These are phyloP conservation scores for Niebla homalea DNA, from an alignment of 495 filamentous ascomycete genomes.

Conservation along the genomic window DNA sequence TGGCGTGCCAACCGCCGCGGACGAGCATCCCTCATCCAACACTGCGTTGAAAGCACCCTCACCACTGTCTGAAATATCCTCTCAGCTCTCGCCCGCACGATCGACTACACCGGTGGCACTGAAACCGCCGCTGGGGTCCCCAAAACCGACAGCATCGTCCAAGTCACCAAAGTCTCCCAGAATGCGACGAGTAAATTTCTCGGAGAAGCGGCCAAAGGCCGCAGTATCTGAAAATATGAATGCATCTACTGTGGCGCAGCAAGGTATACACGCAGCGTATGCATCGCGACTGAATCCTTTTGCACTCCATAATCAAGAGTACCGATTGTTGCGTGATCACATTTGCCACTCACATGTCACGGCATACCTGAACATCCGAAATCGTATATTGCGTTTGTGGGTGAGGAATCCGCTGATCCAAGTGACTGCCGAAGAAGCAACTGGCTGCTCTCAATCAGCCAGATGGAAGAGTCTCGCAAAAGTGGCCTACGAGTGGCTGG, in stretches of 20 bases:
- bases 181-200: constrained; percentile 7
- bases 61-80: constrained; percentile 12
- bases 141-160: not conserved
- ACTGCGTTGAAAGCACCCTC: constrained; percentile 8
- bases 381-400: constrained; percentile 88
- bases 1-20: constrained; percentile 5
- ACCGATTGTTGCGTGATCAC: constrained; percentile 61
- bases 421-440: constrained; percentile 77
- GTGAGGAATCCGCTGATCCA: constrained; percentile 75
- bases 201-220: constrained; percentile 51
- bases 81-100: constrained; percentile 14
- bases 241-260: constrained; percentile 64
- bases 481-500: constrained; percentile 84
- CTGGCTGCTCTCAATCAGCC: constrained; percentile 80
- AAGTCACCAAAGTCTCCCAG: constrained; percentile 1
- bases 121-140: not conserved
- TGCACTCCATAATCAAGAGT: constrained; percentile 74
- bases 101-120: constrained; percentile 11
- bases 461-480: constrained; percentile 85
- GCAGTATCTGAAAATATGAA: constrained; percentile 69
- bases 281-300: constrained; percentile 84
- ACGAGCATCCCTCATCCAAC: constrained; percentile 4
- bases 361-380: constrained; percentile 92
- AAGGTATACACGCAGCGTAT: constrained; percentile 79
- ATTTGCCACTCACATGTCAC: constrained; percentile 84